Conservation (phyloP, 2,329 filamentous ascomycete species). For the Diaporthe humulicola region DNA sequence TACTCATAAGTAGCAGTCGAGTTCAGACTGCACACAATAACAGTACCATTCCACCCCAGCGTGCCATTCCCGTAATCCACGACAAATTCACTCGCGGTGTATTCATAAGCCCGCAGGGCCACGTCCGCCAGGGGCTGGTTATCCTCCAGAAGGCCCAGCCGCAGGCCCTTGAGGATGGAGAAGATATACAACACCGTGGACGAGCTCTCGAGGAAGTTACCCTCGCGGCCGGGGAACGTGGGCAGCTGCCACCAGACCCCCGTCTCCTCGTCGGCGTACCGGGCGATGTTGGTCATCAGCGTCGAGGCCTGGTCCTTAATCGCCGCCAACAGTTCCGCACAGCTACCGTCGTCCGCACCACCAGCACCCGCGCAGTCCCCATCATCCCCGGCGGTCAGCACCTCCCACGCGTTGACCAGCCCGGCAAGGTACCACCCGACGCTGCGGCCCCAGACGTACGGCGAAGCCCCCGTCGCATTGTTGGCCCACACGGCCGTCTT, state of each 20-base stretch:
- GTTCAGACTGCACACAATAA: slow-evolving; percentile 56
- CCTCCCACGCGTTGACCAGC: slow-evolving; percentile 63
- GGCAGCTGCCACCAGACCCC: slow-evolving; percentile 71
- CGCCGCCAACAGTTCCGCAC: slow-evolving; percentile 12
- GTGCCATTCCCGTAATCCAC: slow-evolving; percentile 36
- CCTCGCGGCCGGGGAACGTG: slow-evolving; percentile 58
- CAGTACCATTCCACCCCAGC: slow-evolving; percentile 53
- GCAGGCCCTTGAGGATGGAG: slow-evolving; percentile 59
- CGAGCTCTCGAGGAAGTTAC: slow-evolving; percentile 73
- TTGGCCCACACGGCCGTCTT: slow-evolving; percentile 66
- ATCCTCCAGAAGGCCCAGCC: slow-evolving; percentile 28
- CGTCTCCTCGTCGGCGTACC: slow-evolving; percentile 54
- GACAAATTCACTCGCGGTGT: slow-evolving; percentile 32
- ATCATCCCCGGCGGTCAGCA: slow-evolving; percentile 51
- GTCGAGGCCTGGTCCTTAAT: slow-evolving; percentile 50
- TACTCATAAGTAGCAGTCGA: slow-evolving; percentile 57
- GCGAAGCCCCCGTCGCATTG: slow-evolving; percentile 61
- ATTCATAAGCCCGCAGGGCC: slow-evolving; percentile 36
- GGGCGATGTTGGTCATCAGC: slow-evolving; percentile 57
- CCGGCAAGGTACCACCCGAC: slow-evolving; percentile 68
- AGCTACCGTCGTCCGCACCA: neutral
- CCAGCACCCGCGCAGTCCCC: slow-evolving; percentile 44
- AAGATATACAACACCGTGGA: slow-evolving; percentile 71
- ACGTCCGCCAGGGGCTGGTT: neutral
- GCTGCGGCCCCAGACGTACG: slow-evolving; percentile 66